A percentile compares a stretch with the other conserved stretches of the same genome.
These are phyloP conservation scores for Centaurea solstitialis DNA, from an alignment of 129 eudicot genomes.

Conservation along the genomic window DNA sequence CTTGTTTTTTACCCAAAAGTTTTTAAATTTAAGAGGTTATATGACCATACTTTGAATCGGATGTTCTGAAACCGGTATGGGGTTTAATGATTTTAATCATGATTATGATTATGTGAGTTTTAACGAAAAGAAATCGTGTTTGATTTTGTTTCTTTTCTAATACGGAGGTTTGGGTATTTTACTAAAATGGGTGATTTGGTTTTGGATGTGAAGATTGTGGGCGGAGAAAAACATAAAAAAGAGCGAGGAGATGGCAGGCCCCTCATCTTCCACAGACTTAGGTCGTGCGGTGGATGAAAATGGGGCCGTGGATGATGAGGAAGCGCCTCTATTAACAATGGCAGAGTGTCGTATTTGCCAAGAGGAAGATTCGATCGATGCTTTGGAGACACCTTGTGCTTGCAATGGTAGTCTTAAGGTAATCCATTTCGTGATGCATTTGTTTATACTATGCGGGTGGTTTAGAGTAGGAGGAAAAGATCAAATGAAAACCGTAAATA, in stretches of 20 bases:
- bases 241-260: conserved; percentile 44
- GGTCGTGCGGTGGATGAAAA: conserved; percentile 44
- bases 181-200: conserved; percentile 56
- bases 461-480: neutral
- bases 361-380: conserved; percentile 73
- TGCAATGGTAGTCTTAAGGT: conserved; percentile 98
- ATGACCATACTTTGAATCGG: neutral
- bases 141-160: neutral
- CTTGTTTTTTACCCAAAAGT: neutral
- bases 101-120: neutral
- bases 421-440: neutral
- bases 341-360: conserved; percentile 98
- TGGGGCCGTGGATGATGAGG: conserved; percentile 54
- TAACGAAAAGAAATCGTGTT: neutral
- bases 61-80: neutral
- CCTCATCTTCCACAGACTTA: conserved; percentile 38
- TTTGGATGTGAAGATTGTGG: conserved; percentile 50
- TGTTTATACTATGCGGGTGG: neutral
- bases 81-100: neutral
- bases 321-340: conserved; percentile 63
- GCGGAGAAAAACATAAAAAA: conserved; percentile 19
- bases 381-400: conserved; percentile 81
- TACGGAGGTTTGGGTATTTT: neutral
- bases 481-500: neutral
- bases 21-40: neutral